These are phyloP conservation scores for Eutrema heterophyllum DNA, from an alignment of 345 rosid genomes.

Conservation along the genomic window DNA sequence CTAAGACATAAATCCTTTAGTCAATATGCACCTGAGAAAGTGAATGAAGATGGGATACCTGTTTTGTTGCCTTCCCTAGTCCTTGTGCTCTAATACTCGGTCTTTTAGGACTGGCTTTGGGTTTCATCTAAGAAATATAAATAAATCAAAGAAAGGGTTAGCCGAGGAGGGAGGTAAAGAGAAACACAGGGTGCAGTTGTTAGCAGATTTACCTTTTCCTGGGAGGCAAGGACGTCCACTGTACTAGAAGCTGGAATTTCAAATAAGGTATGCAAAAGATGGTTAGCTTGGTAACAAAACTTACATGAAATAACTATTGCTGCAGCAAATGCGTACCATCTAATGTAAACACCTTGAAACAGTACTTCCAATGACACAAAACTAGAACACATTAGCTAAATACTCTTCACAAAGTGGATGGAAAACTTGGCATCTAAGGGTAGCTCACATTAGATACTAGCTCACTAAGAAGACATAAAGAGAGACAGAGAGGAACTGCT, in stretches of 20 bases:
- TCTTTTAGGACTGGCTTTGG: constrained; percentile 49
- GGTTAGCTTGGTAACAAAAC: constrained; percentile 14
- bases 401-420: neutral
- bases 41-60: constrained; percentile 39
- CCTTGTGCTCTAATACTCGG: constrained; percentile 39
- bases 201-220: constrained; percentile 46
- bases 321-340: neutral
- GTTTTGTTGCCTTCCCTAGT: constrained; percentile 43
- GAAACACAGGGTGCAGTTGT: neutral
- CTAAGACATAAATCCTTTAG: neutral
- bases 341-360: neutral
- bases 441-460: constrained; percentile 1
- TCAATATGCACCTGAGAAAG: constrained; percentile 38
- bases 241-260: constrained; percentile 43
- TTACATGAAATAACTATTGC: neutral
- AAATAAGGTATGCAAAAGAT: constrained; percentile 6
- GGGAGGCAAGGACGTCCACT: constrained; percentile 35
- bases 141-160: constrained; percentile 3
- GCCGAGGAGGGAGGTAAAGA: neutral
- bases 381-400: neutral
- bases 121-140: constrained; percentile 35
- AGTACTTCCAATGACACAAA: constrained; percentile 9
- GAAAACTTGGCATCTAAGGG: constrained; percentile 7
- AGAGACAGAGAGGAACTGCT: neutral
- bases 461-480: neutral